A percentile compares a stretch with the other conserved stretches of the same genome.
Conservation (phyloP, 768 basidiomycete species). For the Pleurotus tuber-regium region DNA sequence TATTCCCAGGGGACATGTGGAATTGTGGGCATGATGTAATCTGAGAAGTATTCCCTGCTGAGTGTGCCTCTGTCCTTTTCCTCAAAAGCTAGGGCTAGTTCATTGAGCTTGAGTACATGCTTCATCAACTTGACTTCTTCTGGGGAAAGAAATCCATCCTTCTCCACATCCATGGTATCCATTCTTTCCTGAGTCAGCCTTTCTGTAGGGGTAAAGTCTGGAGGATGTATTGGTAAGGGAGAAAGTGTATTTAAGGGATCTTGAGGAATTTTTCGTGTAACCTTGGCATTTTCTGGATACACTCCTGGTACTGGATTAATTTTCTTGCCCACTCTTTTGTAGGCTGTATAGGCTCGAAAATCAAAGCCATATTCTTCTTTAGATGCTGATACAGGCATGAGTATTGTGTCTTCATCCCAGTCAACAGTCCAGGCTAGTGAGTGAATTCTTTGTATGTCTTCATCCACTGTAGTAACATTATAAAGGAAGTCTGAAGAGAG, state of each 20-base stretch:
- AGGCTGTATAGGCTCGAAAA: conserved; percentile 16
- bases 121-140: conserved; percentile 34
- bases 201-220: conserved; percentile 27
- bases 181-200: conserved; percentile 24
- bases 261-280: conserved; percentile 25
- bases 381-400: neutral
- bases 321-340: conserved; percentile 30
- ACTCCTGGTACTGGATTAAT: conserved; percentile 32
- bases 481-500: neutral
- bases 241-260: conserved; percentile 32
- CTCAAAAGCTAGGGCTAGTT: conserved; percentile 30
- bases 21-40: conserved; percentile 16
- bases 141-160: conserved; percentile 27
- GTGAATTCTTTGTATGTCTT: neutral
- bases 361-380: neutral
- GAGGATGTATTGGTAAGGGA: conserved; percentile 24
- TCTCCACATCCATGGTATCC: conserved; percentile 23
- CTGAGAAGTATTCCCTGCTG: conserved; percentile 16
- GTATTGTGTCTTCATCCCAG: conserved; percentile 3
- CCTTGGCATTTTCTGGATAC: conserved; percentile 29
- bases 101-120: conserved; percentile 28
- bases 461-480: neutral
- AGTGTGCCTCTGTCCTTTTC: conserved; percentile 24
- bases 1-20: conserved; percentile 18
- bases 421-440: neutral